These are phyloP conservation scores for Scheffersomyces lignicola DNA, from an alignment of 1,139 yeast genomes.

Conservation along the genomic window DNA sequence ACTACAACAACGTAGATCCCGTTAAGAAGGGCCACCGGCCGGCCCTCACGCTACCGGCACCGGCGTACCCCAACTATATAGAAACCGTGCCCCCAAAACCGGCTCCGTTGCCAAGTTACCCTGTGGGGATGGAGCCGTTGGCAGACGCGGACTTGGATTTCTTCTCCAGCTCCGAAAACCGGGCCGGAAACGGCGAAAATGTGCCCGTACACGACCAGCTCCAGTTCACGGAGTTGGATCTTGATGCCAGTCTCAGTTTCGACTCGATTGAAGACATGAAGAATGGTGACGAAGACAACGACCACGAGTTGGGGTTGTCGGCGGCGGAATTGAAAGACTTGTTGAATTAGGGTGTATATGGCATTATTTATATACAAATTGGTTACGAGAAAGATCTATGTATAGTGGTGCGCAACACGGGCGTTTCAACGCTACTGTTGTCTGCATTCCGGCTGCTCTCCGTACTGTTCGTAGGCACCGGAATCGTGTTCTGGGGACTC, in stretches of 20 bases:
- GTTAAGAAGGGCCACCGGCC: constrained; percentile 19
- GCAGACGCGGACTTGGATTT: constrained; percentile 22
- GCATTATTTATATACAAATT: constrained; percentile 14
- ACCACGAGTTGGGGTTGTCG: constrained; percentile 27
- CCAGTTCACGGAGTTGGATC: constrained; percentile 14
- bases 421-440: too few relatives aligned
- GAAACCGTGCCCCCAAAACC: constrained; percentile 12
- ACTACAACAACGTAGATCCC: constrained; percentile 34
- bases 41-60: neutral
- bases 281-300: constrained; percentile 5
- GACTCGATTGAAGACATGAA: constrained; percentile 3
- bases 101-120: constrained; percentile 30
- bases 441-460: constrained; percentile 38
- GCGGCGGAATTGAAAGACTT: constrained; percentile 37
- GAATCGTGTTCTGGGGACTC: constrained; percentile 13
- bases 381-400: constrained; percentile 7
- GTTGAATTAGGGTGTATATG: constrained; percentile 28
- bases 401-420: constrained; percentile 5
- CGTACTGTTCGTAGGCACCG: constrained; percentile 13
- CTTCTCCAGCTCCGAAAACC: constrained; percentile 18
- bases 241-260: constrained; percentile 11
- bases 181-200: constrained; percentile 15
- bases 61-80: constrained; percentile 7
- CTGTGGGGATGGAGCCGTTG: constrained; percentile 28
- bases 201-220: constrained; percentile 13